Evolutionary conservation across 2,329 filamentous ascomycete species (phyloP).

Genomic region (Leptographium flavum): DNA sequence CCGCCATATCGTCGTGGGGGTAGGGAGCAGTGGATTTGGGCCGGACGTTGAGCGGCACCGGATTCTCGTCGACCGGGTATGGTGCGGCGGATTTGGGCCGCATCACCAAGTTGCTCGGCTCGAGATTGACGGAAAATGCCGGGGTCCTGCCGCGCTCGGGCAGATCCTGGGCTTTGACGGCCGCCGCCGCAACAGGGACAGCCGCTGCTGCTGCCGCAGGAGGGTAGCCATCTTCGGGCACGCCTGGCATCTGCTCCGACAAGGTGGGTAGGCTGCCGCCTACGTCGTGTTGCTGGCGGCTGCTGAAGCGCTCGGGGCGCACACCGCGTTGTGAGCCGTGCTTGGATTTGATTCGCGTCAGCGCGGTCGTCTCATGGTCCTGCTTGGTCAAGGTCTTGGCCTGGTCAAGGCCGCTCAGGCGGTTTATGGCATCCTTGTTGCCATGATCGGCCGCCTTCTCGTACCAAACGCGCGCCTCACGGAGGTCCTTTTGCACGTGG

Average conservation of each 20-base stretch:
- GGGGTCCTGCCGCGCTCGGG: slow-evolving; percentile 21
- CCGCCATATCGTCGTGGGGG: slow-evolving; percentile 32
- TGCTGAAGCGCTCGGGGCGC: slow-evolving; percentile 43
- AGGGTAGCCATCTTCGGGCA: slow-evolving; percentile 14
- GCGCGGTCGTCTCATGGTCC: slow-evolving; percentile 85
- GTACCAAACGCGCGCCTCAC: slow-evolving; percentile 81
- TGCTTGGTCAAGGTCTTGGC: slow-evolving; percentile 75
- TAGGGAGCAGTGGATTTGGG: slow-evolving; percentile 36
- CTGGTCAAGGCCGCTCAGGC: slow-evolving; percentile 72
- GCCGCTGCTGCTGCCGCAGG: neutral
- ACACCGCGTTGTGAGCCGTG: slow-evolving; percentile 54
- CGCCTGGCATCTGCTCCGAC: slow-evolving; percentile 23
- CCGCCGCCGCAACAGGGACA: no score
- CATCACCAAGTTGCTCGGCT: slow-evolving; percentile 19
- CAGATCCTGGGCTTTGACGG: neutral
- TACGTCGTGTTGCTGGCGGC: slow-evolving; percentile 17
- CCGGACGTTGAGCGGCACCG: slow-evolving; percentile 32
- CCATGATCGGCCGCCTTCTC: slow-evolving; percentile 76
- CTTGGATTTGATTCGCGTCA: slow-evolving; percentile 73
- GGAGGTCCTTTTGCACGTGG: slow-evolving; percentile 68
- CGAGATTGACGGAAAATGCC: slow-evolving; percentile 37
- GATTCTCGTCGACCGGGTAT: slow-evolving; percentile 55
- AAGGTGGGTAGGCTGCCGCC: slow-evolving; percentile 29
- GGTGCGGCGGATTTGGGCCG: slow-evolving; percentile 46
- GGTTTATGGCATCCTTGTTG: slow-evolving; percentile 72